Base-by-base conservation (phyloP, 768 basidiomycete species). In the Galerina marginata region DNA sequence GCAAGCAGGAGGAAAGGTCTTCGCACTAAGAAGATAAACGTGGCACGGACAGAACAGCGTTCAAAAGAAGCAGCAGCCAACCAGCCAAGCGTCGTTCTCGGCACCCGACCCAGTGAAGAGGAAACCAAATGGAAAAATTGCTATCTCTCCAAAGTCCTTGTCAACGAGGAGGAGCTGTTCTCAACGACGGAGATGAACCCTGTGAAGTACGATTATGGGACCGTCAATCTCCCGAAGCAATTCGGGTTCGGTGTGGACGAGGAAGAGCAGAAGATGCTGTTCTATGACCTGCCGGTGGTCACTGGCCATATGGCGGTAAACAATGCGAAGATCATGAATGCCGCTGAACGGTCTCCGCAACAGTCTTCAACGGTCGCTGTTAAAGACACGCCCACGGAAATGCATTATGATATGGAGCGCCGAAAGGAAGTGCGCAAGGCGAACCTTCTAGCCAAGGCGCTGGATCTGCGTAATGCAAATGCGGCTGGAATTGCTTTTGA, bases 401-500 rank as follows among this genome's bases (percentile, higher is more conserved):
- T 72, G 58, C 64, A 69, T 1, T 33, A 33, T 7, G 5, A 33
- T 5, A 33, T 33, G 5, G 29, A 33, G 29, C 29, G 29, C 29
- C 29, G 7, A 46, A 68, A 66, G 42, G 81, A 86, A 65, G 49
- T 78, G 33, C 59, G 61, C 57, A 89, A 88, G 68, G 79, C 82
- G 5, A 82, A 77, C 61, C 70, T 75, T 67, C 81, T 97, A 58
- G 87, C 90, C 44, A 82, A 83, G 65, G 74, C 94, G 33, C 75
- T 95, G 20, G 95, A 97, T 76, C 75, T 99, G 67, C 80, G 89
- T 63, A 98, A 99, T 69, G 91, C 96, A 15, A 92, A 91, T 65
- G 91, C 93, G 29, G 79, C 76, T 33, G 94, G 93, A n/a, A 87
- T 98, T 62, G 86, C 92, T 52, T 92, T 83, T 67, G 93, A 95